These are phyloP conservation scores for Mycena amicta DNA, from an alignment of 768 basidiomycete genomes.

Conservation along the genomic window DNA sequence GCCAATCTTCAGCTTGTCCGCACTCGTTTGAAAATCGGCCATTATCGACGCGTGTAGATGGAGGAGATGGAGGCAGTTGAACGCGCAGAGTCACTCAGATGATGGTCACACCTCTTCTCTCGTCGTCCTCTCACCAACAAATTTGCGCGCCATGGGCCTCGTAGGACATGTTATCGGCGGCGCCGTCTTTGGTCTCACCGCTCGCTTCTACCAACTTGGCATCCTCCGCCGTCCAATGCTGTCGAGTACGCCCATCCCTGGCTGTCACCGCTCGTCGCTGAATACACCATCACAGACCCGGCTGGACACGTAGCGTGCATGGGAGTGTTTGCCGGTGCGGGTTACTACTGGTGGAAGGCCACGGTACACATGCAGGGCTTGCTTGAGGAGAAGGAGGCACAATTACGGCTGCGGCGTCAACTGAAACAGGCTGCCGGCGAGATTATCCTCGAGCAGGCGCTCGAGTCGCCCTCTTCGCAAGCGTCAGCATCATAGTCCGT, in stretches of 20 bases:
- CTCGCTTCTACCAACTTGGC: slow-evolving; percentile 83
- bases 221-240: slow-evolving; percentile 81
- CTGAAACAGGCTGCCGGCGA: neutral
- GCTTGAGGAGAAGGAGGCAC: slow-evolving; percentile 61
- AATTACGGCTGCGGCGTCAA: slow-evolving; percentile 54
- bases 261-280: neutral
- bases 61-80: neutral
- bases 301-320: slow-evolving; percentile 71
- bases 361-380: slow-evolving; percentile 33
- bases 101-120: slow-evolving; percentile 4
- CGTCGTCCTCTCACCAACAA: neutral
- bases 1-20: slow-evolving; percentile 59
- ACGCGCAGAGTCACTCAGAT: slow-evolving; percentile 4
- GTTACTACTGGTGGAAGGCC: slow-evolving; percentile 53
- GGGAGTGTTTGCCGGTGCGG: slow-evolving; percentile 68
- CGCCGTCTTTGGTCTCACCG: slow-evolving; percentile 80
- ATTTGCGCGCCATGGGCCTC: slow-evolving; percentile 32
- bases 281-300: slow-evolving; percentile 52
- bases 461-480: slow-evolving; percentile 34
- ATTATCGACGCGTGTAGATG: slow-evolving; percentile 24
- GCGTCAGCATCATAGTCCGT: no score
- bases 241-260: slow-evolving; percentile 60
- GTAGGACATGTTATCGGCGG: slow-evolving; percentile 75
- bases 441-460: slow-evolving; percentile 26
- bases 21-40: slow-evolving; percentile 35